A percentile compares a stretch with the other conserved stretches of the same genome.
Evolutionary conservation across 2,329 filamentous ascomycete genomes (phyloP).

Genomic region (Pseudocercospora fijiensis): DNA sequence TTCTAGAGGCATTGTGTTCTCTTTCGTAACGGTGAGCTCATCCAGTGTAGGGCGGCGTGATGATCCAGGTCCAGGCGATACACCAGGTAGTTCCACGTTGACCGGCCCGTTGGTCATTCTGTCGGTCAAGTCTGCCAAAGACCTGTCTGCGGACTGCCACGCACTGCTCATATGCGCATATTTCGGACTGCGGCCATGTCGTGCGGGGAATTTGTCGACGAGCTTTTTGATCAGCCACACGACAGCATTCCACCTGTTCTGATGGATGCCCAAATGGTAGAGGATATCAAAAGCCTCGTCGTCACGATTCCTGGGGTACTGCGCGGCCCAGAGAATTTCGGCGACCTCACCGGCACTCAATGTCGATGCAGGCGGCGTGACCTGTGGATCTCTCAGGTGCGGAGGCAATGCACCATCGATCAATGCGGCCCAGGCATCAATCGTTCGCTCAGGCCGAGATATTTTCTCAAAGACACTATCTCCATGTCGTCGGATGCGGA

Average conservation of each 20-base stretch:
- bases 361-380: constrained; percentile 11
- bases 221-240: constrained; percentile 49
- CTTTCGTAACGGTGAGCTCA: constrained; percentile 25
- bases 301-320: constrained; percentile 10
- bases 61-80: background rate
- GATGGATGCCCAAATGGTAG: constrained; percentile 41
- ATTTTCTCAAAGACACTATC: constrained; percentile 13
- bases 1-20: background rate
- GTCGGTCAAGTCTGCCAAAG: constrained; percentile 21
- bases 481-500: background rate
- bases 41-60: constrained; percentile 22
- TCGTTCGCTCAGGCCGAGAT: constrained; percentile 1
- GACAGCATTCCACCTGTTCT: constrained; percentile 46
- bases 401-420: constrained; percentile 28
- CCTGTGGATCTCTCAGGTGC: constrained; percentile 19
- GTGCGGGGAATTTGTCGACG: constrained; percentile 35
- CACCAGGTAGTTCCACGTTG: background rate
- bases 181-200: background rate
- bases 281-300: constrained; percentile 40
- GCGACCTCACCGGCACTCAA: constrained; percentile 28
- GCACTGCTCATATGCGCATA: constrained; percentile 12
- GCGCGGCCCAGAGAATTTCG: constrained; percentile 31
- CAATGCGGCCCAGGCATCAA: constrained; percentile 19
- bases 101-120: background rate
- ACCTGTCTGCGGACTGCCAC: constrained; percentile 11